These are phyloP conservation scores for Trifolium subterraneum DNA, from an alignment of 306 rosid genomes.

Conservation along the genomic window DNA sequence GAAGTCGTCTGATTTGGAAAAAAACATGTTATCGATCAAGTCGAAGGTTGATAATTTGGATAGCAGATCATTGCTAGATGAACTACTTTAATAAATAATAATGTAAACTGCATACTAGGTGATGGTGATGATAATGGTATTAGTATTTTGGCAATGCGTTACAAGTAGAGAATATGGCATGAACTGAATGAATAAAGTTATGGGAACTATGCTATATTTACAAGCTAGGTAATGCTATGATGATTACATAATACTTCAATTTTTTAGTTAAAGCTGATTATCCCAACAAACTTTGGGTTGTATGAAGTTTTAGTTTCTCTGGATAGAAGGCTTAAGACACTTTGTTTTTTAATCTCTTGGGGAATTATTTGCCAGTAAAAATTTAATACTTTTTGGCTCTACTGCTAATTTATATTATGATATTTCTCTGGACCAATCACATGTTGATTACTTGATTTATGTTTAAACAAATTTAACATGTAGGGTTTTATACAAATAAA, in stretches of 20 bases:
- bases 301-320: slow-evolving; percentile 8
- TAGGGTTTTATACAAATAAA: too few relatives aligned
- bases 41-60: slow-evolving; percentile 65
- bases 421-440: too few relatives aligned
- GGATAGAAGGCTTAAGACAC: background rate
- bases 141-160: slow-evolving; percentile 14
- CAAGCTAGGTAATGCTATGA: slow-evolving; percentile 33
- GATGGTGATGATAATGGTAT: background rate
- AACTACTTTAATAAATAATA: slow-evolving; percentile 48
- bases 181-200: slow-evolving; percentile 43
- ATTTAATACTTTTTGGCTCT: background rate
- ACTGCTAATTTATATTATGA: background rate
- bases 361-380: background rate
- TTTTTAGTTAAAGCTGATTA: slow-evolving; percentile 17
- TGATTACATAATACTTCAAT: slow-evolving; percentile 26
- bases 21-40: slow-evolving; percentile 53
- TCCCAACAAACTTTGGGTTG: slow-evolving; percentile 35
- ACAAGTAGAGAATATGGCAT: slow-evolving; percentile 32
- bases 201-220: slow-evolving; percentile 27
- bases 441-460: too few relatives aligned
- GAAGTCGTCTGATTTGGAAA: slow-evolving; percentile 61
- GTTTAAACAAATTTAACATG: too few relatives aligned
- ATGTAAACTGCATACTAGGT: background rate
- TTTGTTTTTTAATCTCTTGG: background rate
- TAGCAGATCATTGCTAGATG: slow-evolving; percentile 59